Evolutionary conservation across 345 rosid species (phyloP).

Genomic region (Arabis hirsuta): DNA sequence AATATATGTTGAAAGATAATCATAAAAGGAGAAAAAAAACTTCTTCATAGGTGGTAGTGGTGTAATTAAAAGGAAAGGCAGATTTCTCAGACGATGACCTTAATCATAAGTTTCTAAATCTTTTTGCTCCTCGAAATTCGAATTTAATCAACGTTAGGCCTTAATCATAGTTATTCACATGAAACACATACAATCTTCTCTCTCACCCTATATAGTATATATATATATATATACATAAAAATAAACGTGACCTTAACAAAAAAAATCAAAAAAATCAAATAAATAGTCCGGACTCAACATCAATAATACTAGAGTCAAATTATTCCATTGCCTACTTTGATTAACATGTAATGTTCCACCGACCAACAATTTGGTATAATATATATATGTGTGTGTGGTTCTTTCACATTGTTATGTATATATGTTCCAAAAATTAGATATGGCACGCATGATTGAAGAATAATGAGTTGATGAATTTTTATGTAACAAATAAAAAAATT

Average conservation of each 20-base stretch:
- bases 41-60: constrained; percentile 32
- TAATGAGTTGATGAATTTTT: constrained; percentile 31
- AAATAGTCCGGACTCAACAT: neutral
- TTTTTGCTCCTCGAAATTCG: constrained; percentile 14
- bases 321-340: constrained; percentile 7
- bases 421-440: constrained; percentile 29
- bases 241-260: constrained; percentile 5
- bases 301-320: constrained; percentile 1
- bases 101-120: constrained; percentile 48
- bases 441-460: constrained; percentile 42
- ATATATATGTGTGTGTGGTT: neutral
- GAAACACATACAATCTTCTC: constrained; percentile 26
- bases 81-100: constrained; percentile 41
- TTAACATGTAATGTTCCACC: constrained; percentile 10
- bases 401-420: constrained; percentile 11
- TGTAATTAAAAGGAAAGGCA: constrained; percentile 39
- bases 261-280: neutral
- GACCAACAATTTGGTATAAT: constrained; percentile 17
- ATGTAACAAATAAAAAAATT: neutral
- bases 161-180: constrained; percentile 43
- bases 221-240: neutral
- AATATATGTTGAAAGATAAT: neutral
- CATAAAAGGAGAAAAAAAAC: neutral
- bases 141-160: constrained; percentile 29
- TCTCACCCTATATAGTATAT: neutral